Base-by-base conservation (phyloP, 257 asterid species). In the Thymus mandschuricus region DNA sequence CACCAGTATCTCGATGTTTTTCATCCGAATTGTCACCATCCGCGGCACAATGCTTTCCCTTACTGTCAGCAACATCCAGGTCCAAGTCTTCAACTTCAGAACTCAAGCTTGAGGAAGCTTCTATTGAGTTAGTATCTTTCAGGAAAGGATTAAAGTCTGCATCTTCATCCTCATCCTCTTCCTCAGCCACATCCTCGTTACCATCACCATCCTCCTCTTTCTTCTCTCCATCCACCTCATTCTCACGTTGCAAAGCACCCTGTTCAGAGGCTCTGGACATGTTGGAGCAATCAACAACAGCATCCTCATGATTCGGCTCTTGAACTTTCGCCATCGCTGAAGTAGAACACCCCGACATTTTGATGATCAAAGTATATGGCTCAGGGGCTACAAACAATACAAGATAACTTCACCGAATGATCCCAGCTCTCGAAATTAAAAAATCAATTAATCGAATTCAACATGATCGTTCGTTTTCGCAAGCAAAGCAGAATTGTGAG, bases 41-140 rank as follows among this genome's bases (percentile, higher is more conserved):
- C 29, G 72, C 72, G 30, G 73, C 81, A 70, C 66, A 52, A 64
- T 61, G 71, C 67, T 65, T 80, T 60, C 59, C 84, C 61, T 71
- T 84, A 80, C 89, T 85, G 52, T 89, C 92, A 68, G 78, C 88
- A 79, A 77, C 80, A 75, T 90, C 90, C 50, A 79, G 73, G 61
- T 89, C 96, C 88, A 91, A 69, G 81, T 87, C 95, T 72, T 91
- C 97, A 56, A 83, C 81, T 79, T 91, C 97, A 44, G 99, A 94
- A 78, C 97, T 94, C 83, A 91, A 69, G 83, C 97, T 88, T 43
- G 99, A 94, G 74, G 96, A 87, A 76, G 92, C 97, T 76, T 91
- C 98, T 41, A 59, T 72, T 43, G 91, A 87, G 80, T 79, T 82
- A 34, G 84, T 72, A 74, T 87, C 96, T 77, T 78, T 86, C 5